Evolutionary conservation across 2,329 filamentous ascomycete species (phyloP).

Genomic region (Cytospora piceae): DNA sequence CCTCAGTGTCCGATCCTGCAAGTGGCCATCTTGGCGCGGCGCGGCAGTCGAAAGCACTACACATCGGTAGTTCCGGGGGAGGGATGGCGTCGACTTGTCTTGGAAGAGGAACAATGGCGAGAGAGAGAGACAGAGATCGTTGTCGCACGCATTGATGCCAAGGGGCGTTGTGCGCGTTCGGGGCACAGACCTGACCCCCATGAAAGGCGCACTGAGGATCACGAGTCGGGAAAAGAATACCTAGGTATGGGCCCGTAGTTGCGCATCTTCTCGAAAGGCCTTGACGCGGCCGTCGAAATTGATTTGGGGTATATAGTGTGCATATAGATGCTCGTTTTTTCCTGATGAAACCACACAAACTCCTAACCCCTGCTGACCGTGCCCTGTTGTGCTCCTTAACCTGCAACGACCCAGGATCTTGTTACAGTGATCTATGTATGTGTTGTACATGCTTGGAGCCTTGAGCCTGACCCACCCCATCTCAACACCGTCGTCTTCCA

Average conservation of each 20-base stretch:
- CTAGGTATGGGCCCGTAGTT: too few species aligned
- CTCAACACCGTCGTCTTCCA: background rate
- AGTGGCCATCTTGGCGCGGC: conserved; percentile 25
- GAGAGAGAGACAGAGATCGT: background rate
- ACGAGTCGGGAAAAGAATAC: background rate
- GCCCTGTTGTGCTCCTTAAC: conserved; percentile 1
- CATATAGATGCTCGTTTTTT: conserved; percentile 5
- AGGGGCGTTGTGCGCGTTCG: background rate
- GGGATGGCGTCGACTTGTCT: too few species aligned
- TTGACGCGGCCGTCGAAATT: conserved; percentile 3
- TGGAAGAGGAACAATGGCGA: background rate
- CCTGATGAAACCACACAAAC: conserved; percentile 9
- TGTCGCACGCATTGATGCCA: background rate
- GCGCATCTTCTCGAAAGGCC: background rate
- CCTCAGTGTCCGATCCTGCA: conserved; percentile 13
- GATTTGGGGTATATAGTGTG: conserved; percentile 22
- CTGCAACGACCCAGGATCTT: conserved; percentile 3
- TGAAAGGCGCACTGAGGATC: background rate
- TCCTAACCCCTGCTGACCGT: conserved; percentile 9
- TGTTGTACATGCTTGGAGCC: conserved; percentile 3
- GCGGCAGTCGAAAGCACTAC: background rate
- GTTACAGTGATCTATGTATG: conserved; percentile 11
- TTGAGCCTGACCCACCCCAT: background rate
- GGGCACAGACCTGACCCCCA: background rate
- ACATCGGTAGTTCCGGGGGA: too few species aligned